A percentile compares a stretch with the other conserved stretches of the same genome.
Conservation (phyloP, 495 filamentous ascomycete genomes). For the Elaphomyces granulatus region DNA sequence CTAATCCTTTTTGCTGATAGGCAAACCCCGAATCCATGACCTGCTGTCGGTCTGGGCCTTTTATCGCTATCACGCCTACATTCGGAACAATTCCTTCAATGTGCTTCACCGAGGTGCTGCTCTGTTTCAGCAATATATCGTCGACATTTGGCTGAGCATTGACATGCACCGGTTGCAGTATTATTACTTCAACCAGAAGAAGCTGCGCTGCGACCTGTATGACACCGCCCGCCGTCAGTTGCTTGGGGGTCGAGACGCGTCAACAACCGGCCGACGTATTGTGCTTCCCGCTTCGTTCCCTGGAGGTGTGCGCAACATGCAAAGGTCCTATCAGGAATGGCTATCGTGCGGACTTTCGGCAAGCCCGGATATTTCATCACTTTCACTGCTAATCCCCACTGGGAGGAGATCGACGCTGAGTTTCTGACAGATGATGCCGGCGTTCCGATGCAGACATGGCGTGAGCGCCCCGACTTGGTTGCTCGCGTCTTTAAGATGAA, state of each 20-base stretch:
- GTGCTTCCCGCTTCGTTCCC: not conserved
- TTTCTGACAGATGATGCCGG: not conserved
- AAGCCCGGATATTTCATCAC: not conserved
- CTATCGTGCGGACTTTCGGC: not conserved
- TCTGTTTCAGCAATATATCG: conserved; percentile 26
- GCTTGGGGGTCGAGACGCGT: not conserved
- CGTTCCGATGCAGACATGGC: not conserved
- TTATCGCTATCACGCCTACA: not conserved
- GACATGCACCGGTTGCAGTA: not conserved
- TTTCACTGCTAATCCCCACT: not conserved
- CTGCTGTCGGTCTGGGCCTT: not conserved
- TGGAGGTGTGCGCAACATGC: not conserved
- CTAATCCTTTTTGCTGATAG: not conserved
- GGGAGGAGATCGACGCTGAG: not conserved
- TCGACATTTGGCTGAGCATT: conserved; percentile 55
- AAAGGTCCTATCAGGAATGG: not conserved
- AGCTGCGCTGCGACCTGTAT: not conserved
- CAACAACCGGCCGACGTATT: not conserved
- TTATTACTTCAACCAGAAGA: not conserved
- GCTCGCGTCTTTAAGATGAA: not conserved
- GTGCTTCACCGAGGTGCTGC: not conserved
- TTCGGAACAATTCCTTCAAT: not conserved
- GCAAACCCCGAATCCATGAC: not conserved
- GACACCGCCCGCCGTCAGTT: not conserved
- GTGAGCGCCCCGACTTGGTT: not conserved